phyloP scores from a whole-genome alignment of 352 stramenopile genomes.

The Phytophthora fragariae region DNA sequence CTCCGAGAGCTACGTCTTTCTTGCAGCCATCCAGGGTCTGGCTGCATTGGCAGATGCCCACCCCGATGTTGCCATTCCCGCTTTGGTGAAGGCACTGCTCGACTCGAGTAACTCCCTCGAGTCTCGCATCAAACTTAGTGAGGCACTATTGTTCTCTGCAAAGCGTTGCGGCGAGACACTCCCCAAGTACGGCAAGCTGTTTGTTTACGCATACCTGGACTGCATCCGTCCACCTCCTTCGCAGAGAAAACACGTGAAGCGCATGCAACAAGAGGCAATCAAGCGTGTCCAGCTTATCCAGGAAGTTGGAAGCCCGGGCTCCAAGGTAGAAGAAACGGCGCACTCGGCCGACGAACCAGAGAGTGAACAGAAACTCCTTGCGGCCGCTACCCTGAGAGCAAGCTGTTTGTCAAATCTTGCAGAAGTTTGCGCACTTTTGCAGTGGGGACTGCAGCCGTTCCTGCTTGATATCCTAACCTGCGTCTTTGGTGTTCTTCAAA shows the following conservation, averaged over 20 bases:
- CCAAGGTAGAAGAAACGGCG: conserved; percentile 3
- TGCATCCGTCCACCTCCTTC: conserved; percentile 64
- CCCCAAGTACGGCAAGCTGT: conserved; percentile 70
- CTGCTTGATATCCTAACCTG: conserved; percentile 79
- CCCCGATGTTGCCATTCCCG: conserved; percentile 67
- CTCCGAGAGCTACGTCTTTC: conserved; percentile 85
- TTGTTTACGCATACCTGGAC: conserved; percentile 85
- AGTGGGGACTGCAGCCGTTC: conserved; percentile 80
- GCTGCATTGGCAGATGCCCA: conserved; percentile 68
- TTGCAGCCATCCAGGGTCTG: conserved; percentile 83
- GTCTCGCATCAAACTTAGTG: conserved; percentile 85
- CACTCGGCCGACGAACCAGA: conserved; percentile 14
- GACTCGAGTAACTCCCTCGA: conserved; percentile 62
- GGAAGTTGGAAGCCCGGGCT: conserved; percentile 38
- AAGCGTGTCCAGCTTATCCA: conserved; percentile 68
- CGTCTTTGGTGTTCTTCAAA: conserved; percentile 80
- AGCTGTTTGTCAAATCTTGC: conserved; percentile 90
- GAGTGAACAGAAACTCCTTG: conserved; percentile 40
- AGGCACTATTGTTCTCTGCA: conserved; percentile 82
- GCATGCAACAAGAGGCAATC: conserved; percentile 24
- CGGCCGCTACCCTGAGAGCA: conserved; percentile 70
- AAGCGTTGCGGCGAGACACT: conserved; percentile 80
- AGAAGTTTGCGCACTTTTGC: conserved; percentile 79
- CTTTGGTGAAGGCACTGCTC: conserved; percentile 60
- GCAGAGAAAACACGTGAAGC: conserved; percentile 6